A percentile compares a stretch with the other conserved stretches of the same genome.
These are phyloP conservation scores for Pestalotiopsis sp. DNA, from an alignment of 2,329 filamentous ascomycete genomes.

Conservation along the genomic window DNA sequence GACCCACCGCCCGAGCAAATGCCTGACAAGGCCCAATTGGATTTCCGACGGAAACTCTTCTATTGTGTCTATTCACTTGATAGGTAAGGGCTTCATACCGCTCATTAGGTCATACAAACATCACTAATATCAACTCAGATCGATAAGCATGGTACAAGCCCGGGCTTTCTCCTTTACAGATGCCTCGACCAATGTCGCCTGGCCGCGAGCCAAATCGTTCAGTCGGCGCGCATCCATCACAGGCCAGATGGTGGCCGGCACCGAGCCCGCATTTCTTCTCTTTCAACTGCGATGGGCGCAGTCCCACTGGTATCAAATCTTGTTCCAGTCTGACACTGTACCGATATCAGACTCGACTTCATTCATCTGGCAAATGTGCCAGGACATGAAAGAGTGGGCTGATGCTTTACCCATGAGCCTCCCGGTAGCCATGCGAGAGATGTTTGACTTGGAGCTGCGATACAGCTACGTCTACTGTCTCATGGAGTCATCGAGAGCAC, in stretches of 20 bases:
- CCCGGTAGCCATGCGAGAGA: constrained; percentile 66
- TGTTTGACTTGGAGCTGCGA: constrained; percentile 85
- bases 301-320: constrained; percentile 85
- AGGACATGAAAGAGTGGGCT: constrained; percentile 80
- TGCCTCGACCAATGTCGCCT: constrained; percentile 79
- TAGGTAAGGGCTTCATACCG: constrained; percentile 55
- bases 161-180: constrained; percentile 93
- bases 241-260: constrained; percentile 50
- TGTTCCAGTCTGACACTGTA: constrained; percentile 77
- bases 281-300: constrained; percentile 85
- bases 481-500: constrained; percentile 75
- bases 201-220: constrained; percentile 59
- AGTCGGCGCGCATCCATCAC: constrained; percentile 44
- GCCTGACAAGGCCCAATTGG: constrained; percentile 69
- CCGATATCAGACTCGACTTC: constrained; percentile 69
- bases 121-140: constrained; percentile 17
- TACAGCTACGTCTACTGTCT: constrained; percentile 93
- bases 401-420: constrained; percentile 71
- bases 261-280: constrained; percentile 74
- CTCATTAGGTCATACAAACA: no score
- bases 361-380: constrained; percentile 76
- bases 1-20: constrained; percentile 76
- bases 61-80: constrained; percentile 91
- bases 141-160: constrained; percentile 86
- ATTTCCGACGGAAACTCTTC: constrained; percentile 81